These are phyloP conservation scores for Raddia distichophylla DNA, from an alignment of 176 grass and related monocot genomes.

Conservation along the genomic window DNA sequence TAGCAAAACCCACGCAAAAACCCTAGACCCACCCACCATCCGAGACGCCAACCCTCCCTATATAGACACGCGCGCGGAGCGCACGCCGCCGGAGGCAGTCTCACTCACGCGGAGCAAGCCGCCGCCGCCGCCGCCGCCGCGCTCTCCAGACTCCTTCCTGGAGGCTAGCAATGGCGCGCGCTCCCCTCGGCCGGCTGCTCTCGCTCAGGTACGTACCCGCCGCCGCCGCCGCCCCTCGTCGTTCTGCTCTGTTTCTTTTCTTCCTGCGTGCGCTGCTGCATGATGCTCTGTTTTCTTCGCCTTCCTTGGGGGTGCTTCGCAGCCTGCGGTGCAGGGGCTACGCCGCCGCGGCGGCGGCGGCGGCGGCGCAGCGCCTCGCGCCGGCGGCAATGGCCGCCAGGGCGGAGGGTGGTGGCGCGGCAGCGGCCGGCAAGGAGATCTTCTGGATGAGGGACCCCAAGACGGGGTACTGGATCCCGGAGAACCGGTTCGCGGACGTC, in stretches of 20 bases:
- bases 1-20: constrained; percentile 22
- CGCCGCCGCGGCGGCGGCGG: background rate
- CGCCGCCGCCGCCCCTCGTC: background rate
- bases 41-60: background rate
- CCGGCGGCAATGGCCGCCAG: background rate
- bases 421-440: constrained; percentile 9
- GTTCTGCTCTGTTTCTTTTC: background rate
- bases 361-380: background rate
- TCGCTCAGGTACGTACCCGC: constrained; percentile 4
- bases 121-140: background rate
- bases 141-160: background rate
- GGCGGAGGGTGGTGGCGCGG: background rate
- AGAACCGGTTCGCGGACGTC: constrained; percentile 54
- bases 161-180: background rate
- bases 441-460: constrained; percentile 71
- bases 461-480: constrained; percentile 57
- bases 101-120: background rate
- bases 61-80: background rate
- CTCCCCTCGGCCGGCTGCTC: background rate
- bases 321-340: constrained; percentile 36
- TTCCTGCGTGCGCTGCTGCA: background rate
- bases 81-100: background rate
- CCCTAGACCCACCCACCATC: background rate
- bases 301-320: background rate
- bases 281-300: constrained; percentile 4